Evolutionary conservation across 768 basidiomycete species (phyloP).

Genomic region (Cystobasidium ongulense): DNA sequence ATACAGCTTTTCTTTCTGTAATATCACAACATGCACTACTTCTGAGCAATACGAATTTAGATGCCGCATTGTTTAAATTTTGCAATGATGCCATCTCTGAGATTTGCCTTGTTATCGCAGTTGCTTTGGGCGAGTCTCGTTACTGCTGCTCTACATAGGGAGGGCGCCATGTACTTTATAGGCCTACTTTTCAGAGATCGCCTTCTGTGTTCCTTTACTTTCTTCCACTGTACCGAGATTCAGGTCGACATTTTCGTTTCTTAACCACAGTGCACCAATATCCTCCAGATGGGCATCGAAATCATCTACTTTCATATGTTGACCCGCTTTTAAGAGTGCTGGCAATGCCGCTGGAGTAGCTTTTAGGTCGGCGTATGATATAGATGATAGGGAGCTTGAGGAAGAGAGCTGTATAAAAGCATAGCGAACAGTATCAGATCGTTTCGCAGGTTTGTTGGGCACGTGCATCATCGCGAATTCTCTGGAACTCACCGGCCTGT

Average conservation of each 20-base stretch:
- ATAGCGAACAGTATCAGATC: background rate
- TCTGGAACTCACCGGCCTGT: background rate
- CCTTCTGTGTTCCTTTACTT: background rate
- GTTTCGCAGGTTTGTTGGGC: no score
- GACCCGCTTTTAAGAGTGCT: constrained; percentile 5
- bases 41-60: background rate
- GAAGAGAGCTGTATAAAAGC: background rate
- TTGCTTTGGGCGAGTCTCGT: no score
- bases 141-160: no score
- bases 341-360: background rate
- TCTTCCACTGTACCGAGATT: background rate
- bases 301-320: constrained; percentile 9
- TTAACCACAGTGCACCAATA: constrained; percentile 18
- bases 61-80: no score
- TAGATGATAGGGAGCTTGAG: background rate
- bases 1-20: no score
- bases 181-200: background rate
- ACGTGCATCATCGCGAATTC: background rate
- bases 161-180: background rate
- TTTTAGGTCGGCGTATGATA: background rate
- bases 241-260: constrained; percentile 16
- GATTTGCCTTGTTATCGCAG: no score
- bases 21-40: background rate
- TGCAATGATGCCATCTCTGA: no score
- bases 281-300: constrained; percentile 24